phyloP scores from a whole-genome alignment of 495 filamentous ascomycete genomes.

The Chaetomium tenue region DNA sequence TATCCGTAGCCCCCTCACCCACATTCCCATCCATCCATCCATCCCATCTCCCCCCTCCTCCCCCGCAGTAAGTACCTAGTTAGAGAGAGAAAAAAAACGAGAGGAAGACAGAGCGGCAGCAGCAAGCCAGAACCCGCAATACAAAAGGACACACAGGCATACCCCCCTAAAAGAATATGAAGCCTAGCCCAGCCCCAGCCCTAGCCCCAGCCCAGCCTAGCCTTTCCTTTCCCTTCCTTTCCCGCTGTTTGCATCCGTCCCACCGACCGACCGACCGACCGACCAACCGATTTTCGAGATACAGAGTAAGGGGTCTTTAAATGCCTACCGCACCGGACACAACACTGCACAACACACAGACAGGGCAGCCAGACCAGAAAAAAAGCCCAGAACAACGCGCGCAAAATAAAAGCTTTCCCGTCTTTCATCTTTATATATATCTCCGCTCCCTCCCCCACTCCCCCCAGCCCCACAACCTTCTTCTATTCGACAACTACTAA shows the following conservation, averaged over 20 bases:
- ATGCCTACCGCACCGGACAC: no score
- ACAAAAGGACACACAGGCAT: background rate
- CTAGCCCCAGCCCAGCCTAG: no score
- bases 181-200: background rate
- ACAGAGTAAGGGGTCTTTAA: no score
- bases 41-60: no score
- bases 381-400: no score
- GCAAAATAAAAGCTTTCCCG: background rate
- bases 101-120: background rate
- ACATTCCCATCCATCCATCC: background rate
- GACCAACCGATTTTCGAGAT: no score
- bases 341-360: background rate
- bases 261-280: no score
- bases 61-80: no score
- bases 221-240: background rate
- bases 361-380: no score
- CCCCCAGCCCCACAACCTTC: no score
- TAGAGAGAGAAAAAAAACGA: background rate
- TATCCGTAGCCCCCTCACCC: background rate
- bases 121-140: conserved; percentile 1
- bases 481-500: background rate
- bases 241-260: background rate
- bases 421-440: background rate
- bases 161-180: background rate
- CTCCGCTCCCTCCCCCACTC: background rate